Evolutionary conservation across 2,329 filamentous ascomycete genomes (phyloP), one percentile per base, ranked within the genome.

Genomic region (Myriosclerotinia scirpicola): DNA sequence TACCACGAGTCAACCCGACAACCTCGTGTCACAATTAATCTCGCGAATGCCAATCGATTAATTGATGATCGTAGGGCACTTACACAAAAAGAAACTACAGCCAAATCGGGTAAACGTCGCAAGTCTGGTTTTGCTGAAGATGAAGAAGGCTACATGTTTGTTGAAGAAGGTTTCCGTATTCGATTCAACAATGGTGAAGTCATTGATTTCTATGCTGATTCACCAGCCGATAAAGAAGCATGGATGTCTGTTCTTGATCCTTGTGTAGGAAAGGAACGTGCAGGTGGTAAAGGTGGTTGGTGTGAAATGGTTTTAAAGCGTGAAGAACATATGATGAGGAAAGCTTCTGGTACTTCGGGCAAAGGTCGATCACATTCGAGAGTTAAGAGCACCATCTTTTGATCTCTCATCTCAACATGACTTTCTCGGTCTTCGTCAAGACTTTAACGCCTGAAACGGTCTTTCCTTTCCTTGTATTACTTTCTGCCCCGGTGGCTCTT

Each of bases 81-180:
- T 58, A 92, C 89, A 8, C 90, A 97, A 74, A 93, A 91, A 72
- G 92, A 96, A 75, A 92, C 89, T 0, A 88, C 85, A 17, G 90
- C 89, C 67, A 91, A 88, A 76, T 86, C 85, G 70, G 91, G 92
- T 66, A 89, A 87, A 72, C 90, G 95, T 54, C 90, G 95, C 66
- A 93, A 96, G 78, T 97, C 93, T 44, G 95, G 92, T 14, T 99
- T 99, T 78, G 93, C 94, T 1, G 95, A 98, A 78, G 95, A 99
- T 71, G 95, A 99, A 79, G 95, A 99, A 77, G 95, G 95, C 53
- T 99, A 99, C 82, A 97, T 97, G 91, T 99, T 99, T 77, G 94
- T 99, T 64, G 95, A 99, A 78, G 95, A 99, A 77, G 95, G 95
- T 3, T 99, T 99, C 89, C 92, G 95, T 52, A 96, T 99, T 77